phyloP scores from a whole-genome alignment of 2,329 filamentous ascomycete species.

The Juglanconis oblonga region DNA sequence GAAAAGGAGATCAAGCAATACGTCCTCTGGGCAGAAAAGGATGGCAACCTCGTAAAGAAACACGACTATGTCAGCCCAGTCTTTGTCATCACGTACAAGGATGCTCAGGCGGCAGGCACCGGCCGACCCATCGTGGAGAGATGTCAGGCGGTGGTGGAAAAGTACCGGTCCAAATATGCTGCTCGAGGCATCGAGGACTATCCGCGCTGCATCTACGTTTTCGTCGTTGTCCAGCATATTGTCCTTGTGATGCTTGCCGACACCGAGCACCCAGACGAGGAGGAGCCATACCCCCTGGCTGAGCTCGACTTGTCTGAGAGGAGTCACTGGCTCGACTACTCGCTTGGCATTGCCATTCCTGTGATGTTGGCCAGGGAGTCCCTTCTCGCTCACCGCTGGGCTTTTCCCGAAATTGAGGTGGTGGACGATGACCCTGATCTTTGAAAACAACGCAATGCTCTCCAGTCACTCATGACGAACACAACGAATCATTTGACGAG shows the following conservation, averaged over 20 bases:
- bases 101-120: background rate
- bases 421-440: conserved; percentile 23
- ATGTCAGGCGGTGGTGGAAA: conserved; percentile 13
- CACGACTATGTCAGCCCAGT: conserved; percentile 16
- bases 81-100: conserved; percentile 7
- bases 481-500: too few species aligned
- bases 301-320: conserved; percentile 30
- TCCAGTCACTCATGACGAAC: too few species aligned
- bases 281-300: conserved; percentile 25
- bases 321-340: conserved; percentile 34
- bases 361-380: conserved; percentile 30
- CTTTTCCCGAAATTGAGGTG: conserved; percentile 5
- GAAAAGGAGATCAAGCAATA: conserved; percentile 29
- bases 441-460: conserved; percentile 6
- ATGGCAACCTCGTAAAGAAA: conserved; percentile 26
- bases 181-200: conserved; percentile 14
- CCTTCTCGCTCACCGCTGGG: conserved; percentile 19
- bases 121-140: conserved; percentile 1
- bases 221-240: conserved; percentile 52
- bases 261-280: background rate
- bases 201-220: conserved; percentile 32
- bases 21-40: conserved; percentile 30
- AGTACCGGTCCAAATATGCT: conserved; percentile 16
- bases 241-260: conserved; percentile 44
- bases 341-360: conserved; percentile 33